Percentiles rank a stretch among this genome's conserved stretches.
Conservation (phyloP, 2,329 filamentous ascomycete species). For the Colletotrichum tropicale region DNA sequence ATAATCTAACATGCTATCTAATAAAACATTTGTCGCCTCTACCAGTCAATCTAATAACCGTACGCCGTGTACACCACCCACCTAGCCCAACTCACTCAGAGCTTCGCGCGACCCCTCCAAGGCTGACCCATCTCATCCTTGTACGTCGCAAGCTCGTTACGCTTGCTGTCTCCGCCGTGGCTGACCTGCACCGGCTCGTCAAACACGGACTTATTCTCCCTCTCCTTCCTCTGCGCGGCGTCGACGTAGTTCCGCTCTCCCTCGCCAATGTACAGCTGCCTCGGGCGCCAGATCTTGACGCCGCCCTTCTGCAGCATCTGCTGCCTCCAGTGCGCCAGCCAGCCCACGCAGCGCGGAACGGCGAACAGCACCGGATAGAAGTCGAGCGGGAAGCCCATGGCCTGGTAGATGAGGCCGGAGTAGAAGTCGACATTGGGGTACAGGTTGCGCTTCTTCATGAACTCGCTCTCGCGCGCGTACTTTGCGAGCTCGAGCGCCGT, state of each 20-base stretch:
- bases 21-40: neutral
- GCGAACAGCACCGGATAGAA: slow-evolving; percentile 58
- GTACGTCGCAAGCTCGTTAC: slow-evolving; percentile 42
- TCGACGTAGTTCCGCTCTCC: slow-evolving; percentile 49
- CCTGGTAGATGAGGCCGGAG: slow-evolving; percentile 56
- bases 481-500: slow-evolving; percentile 51
- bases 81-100: neutral
- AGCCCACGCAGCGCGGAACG: slow-evolving; percentile 54
- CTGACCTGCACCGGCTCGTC: slow-evolving; percentile 38
- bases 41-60: neutral
- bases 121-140: slow-evolving; percentile 38
- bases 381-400: slow-evolving; percentile 57
- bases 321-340: slow-evolving; percentile 57
- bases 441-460: slow-evolving; percentile 52
- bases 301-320: slow-evolving; percentile 49
- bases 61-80: neutral
- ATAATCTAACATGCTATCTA: neutral
- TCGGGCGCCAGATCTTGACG: slow-evolving; percentile 56
- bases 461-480: slow-evolving; percentile 48
- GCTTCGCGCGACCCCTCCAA: slow-evolving; percentile 15
- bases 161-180: slow-evolving; percentile 47
- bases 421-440: slow-evolving; percentile 60
- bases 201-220: slow-evolving; percentile 33
- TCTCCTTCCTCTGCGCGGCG: slow-evolving; percentile 34
- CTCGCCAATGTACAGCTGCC: slow-evolving; percentile 53